These are phyloP conservation scores for Beauveria medogensis DNA, from an alignment of 2,329 filamentous ascomycete genomes.

Conservation along the genomic window DNA sequence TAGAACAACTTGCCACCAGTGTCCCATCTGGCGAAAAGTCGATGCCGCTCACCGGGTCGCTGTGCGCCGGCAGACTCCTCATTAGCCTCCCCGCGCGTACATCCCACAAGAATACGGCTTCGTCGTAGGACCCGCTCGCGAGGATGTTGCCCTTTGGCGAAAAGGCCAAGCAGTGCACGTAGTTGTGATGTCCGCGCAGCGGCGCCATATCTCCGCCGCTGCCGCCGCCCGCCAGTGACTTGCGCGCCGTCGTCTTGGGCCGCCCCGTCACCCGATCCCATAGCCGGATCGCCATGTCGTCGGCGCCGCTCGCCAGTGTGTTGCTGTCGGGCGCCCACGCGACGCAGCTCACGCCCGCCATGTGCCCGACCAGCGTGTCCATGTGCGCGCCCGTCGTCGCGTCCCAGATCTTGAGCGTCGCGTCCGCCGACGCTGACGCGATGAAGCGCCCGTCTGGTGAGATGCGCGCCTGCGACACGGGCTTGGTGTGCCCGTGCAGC, in stretches of 20 bases:
- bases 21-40: slow-evolving; percentile 92
- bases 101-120: slow-evolving; percentile 96
- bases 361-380: slow-evolving; percentile 85
- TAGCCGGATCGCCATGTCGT: slow-evolving; percentile 91
- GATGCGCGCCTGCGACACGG: slow-evolving; percentile 79
- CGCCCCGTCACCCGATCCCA: slow-evolving; percentile 69
- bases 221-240: slow-evolving; percentile 37
- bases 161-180: slow-evolving; percentile 89
- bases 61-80: slow-evolving; percentile 87
- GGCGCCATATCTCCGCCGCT: slow-evolving; percentile 39
- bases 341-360: slow-evolving; percentile 85
- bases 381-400: slow-evolving; percentile 67
- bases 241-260: slow-evolving; percentile 40
- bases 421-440: slow-evolving; percentile 83
- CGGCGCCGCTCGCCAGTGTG: slow-evolving; percentile 81
- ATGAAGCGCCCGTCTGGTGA: slow-evolving; percentile 87
- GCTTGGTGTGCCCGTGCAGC: slow-evolving; percentile 68
- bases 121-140: slow-evolving; percentile 90
- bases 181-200: slow-evolving; percentile 86
- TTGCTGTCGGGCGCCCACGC: slow-evolving; percentile 90
- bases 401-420: slow-evolving; percentile 87
- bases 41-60: slow-evolving; percentile 87
- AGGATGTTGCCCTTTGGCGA: slow-evolving; percentile 98
- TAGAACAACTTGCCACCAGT: slow-evolving; percentile 82
- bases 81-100: slow-evolving; percentile 80